These are phyloP conservation scores for Mallotus repandus DNA, from an alignment of 441 rosid species.

Conservation along the genomic window DNA sequence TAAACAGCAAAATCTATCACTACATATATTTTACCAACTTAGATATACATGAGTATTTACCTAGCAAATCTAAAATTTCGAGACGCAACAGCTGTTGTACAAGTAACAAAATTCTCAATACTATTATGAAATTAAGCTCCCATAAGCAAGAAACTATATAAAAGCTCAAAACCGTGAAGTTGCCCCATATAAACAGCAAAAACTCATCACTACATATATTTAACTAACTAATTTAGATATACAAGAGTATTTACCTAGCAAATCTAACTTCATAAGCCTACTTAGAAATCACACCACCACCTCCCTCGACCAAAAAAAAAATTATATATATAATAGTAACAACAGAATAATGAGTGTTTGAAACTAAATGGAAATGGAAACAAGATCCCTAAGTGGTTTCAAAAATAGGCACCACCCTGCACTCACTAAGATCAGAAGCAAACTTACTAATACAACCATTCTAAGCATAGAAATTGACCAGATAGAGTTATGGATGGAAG, in stretches of 20 bases:
- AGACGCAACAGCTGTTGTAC: too few species aligned
- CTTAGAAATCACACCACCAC: neutral
- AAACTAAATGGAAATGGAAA: constrained; percentile 10
- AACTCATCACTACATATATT: neutral
- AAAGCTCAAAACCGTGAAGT: neutral
- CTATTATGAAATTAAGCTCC: neutral
- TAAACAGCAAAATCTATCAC: neutral
- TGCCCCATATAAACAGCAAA: neutral
- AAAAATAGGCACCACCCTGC: constrained; percentile 23
- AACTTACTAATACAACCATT: constrained; percentile 32
- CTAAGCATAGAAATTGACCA: constrained; percentile 31
- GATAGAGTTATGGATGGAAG: constrained; percentile 12
- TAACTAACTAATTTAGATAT: constrained; percentile 2
- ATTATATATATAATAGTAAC: neutral
- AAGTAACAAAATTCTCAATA: neutral
- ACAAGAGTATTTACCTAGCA: constrained; percentile 5
- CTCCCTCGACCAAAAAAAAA: neutral
- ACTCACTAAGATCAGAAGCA: constrained; percentile 38
- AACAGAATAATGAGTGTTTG: neutral
- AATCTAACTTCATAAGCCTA: neutral
- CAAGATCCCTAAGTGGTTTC: constrained; percentile 12
- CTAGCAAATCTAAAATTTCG: neutral
- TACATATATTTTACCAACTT: neutral
- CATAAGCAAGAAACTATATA: neutral
- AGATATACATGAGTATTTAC: constrained; percentile 13